Evolutionary conservation across 495 filamentous ascomycete genomes (phyloP), one percentile per base, ranked within the genome.

Genomic region (Aspergillus ellipticus): DNA sequence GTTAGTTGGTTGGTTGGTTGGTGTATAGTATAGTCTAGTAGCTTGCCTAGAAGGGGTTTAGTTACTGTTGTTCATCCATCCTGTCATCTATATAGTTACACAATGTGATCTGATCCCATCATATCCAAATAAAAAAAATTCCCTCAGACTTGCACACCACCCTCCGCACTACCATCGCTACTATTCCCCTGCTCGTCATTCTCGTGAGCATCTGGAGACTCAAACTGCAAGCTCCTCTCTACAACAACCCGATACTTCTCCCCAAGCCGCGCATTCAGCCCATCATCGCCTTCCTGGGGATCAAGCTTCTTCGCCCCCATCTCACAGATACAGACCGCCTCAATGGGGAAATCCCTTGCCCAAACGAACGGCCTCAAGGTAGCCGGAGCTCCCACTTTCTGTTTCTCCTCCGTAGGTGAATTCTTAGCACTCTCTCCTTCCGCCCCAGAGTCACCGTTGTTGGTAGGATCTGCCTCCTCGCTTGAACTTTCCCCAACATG

Each of bases 241-340:
- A 68, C 70, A 51, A 81, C 60, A 49, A 74, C 68, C 4, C 37
- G 62, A 53, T 81, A 81, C 51, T 75, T 65, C 60, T 78, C 73
- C 17, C 75, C 66, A 19, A 79, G 49, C 5, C 75, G 66, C 20
- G 52, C 60, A 53, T 69, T 72, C 57, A 70, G 49, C 26, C 56
- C 66, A 41, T 56, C 53, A 24, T 62, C 59, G 28, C 66, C 61
- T 7, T 56, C 59, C 22, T 60, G 49, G 2, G 57, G 61, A 52
- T 80, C 69, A 17, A 80, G 64, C 62, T 81, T 82, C 75, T 82
- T 84, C 39, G 89, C 88, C 1, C 89, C 89, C 89, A 92, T 92
- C 68, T 80, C 80, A 64, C 87, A 93, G 48, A 95, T 85, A 28
- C 78, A 82, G 7, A 95, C 64, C 35, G 74, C 81, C 50, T 88